Base-by-base conservation (phyloP, 768 basidiomycete genomes). In the Amanita molliuscula region DNA sequence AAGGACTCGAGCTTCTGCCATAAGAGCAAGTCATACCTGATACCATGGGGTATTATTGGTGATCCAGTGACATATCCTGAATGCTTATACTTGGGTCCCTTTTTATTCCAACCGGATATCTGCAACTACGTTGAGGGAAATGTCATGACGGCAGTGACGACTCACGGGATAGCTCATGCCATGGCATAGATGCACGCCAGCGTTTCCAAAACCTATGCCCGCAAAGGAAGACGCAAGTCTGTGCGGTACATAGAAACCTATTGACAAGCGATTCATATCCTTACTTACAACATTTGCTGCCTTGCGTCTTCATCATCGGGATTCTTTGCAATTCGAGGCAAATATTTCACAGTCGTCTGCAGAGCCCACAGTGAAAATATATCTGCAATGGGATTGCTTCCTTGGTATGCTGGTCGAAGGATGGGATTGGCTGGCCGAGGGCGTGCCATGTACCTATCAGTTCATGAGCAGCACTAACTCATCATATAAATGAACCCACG, bases 351-450 rank as follows among this genome's bases (percentile, higher is more conserved):
- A 0, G 92, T 88, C 11, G 90, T 86, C 58, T 81, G 77, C 51
- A 98, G 70, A 2, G 95, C 94, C 94, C 95, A 98, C 49, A 85
- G 70, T 15, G 90, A 90, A 69, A 98, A 98, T 42, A 98, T 88
- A 61, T 98, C 95, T 2, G 93, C 91, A 43, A 97, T 86, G 4
- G 88, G 89, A 60, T 95, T 95, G 61, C 86, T 84, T 52, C 91
- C 92, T 65, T 95, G 92, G 60, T 95, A 96, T 3, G 91, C 86
- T 23, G 95, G 95, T 37, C 95, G 77, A 37, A 89, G 67, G 36
- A 93, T 84, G 2, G 95, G 95, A 65, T 98, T 96, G 7, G 78
- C 59, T 2, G 95, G 95, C 21, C 95, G 79, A 4, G 76, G 81
- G 44, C 95, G 85, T 65, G 95, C 88, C 16, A 81, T 84, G 64